Evolutionary conservation across 768 basidiomycete genomes (phyloP), one percentile per base, ranked within the genome.

Genomic region (Russula compacta): DNA sequence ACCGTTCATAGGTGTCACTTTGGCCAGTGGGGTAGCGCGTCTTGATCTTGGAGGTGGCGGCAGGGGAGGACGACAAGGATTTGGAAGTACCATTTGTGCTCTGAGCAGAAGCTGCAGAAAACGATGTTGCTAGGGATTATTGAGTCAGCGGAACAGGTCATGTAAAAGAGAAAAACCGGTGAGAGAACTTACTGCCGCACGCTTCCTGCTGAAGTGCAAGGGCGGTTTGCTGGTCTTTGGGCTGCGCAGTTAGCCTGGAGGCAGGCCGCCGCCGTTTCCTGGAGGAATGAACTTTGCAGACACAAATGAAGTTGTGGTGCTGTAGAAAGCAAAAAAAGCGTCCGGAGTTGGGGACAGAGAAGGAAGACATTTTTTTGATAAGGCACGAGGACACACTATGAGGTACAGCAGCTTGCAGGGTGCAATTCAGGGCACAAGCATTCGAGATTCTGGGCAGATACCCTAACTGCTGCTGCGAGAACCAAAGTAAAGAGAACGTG

Each of bases 201-300:
- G 76, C 61, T 4, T 40, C 0, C 2, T 48, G 2, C 58, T 79
- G 72, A 33, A 78, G 70, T 12, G 55, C 54, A 11, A 21, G 1
- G 0, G 78, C 80, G 1, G 72, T n/a, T 1, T 55, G 7, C 0
- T 66, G 1, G 10, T 80, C 79, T 0, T 56, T 52, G n/a, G 0
- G 69, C 0, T 0, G 74, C 66, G 61, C 79, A 81, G 43, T 66
- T 72, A 1, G 62, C n/a, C 21, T 33, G 1, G 21, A 81, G 69
- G 65, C 79, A 81, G 6, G 33, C 1, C 0, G 1, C 9, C 3
- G 74, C 74, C 1, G 69, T 68, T 4, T 1, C 0, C 59, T 79
- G 77, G 76, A 77, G 80, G 2, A 59, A 47, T 1, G 54, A 10
- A 53, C 71, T 3, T 71, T 66, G 69, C 79, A 81, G 21, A 77